Percentiles rank a stretch among this genome's conserved stretches.
These are phyloP conservation scores for Aureobasidium leucospermi DNA, from an alignment of 2,329 filamentous ascomycete species.

Conservation along the genomic window DNA sequence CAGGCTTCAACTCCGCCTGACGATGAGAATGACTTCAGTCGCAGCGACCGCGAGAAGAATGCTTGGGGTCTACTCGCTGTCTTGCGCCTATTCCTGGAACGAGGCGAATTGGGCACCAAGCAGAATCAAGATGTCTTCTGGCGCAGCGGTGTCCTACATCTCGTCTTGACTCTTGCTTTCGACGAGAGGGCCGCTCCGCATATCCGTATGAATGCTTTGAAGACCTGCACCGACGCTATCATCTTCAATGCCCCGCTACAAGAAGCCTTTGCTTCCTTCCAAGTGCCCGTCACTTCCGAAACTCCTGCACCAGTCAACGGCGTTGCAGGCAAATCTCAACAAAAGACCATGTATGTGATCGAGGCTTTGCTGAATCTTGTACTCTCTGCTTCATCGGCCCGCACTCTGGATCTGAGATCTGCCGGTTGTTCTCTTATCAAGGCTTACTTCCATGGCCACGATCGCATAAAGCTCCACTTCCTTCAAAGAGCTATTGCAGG, in stretches of 20 bases:
- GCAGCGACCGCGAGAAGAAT: conserved; percentile 81
- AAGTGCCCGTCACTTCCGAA: conserved; percentile 47
- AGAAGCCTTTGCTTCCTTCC: conserved; percentile 80
- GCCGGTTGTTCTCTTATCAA: conserved; percentile 87
- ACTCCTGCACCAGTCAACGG: conserved; percentile 40
- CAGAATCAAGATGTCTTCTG: conserved; percentile 83
- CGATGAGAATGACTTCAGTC: conserved; percentile 54
- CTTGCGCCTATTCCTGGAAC: conserved; percentile 74
- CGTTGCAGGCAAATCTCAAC: conserved; percentile 40
- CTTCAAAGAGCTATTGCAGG: conserved; percentile 82
- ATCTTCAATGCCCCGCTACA: conserved; percentile 72
- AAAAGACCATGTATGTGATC: conserved; percentile 65
- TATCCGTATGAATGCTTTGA: conserved; percentile 79
- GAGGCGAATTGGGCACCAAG: conserved; percentile 70
- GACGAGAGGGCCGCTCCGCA: conserved; percentile 61
- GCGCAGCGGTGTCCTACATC: conserved; percentile 70
- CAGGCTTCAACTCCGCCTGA: conserved; percentile 50
- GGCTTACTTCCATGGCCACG: conserved; percentile 80
- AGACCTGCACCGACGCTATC: conserved; percentile 82
- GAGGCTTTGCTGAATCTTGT: conserved; percentile 83
- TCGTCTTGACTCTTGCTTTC: conserved; percentile 78
- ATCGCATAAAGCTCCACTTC: conserved; percentile 77
- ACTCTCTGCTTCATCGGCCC: conserved; percentile 57
- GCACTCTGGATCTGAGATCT: conserved; percentile 71
- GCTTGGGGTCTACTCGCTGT: conserved; percentile 84